phyloP scores from a whole-genome alignment of 176 grass and related monocot genomes.

The Juncus inflexus region DNA sequence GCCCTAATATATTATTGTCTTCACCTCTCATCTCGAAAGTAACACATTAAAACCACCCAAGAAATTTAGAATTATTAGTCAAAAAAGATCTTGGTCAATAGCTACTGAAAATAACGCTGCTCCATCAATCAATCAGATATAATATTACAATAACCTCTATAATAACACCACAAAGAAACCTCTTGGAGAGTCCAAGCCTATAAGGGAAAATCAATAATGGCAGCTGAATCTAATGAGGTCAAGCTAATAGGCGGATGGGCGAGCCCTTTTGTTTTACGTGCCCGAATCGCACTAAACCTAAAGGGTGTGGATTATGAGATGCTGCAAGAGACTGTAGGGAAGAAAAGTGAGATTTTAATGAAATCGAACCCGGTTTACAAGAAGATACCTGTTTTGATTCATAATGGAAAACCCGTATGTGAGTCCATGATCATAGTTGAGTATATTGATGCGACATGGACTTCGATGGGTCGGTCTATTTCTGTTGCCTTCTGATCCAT shows the following conservation, averaged over 20 bases:
- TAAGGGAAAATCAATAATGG: too few relatives aligned
- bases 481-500: slow-evolving; percentile 39
- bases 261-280: slow-evolving; percentile 43
- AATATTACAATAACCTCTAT: too few relatives aligned
- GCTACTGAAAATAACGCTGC: too few relatives aligned
- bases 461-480: too few relatives aligned
- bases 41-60: too few relatives aligned
- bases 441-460: slow-evolving; percentile 37
- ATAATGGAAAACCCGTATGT: slow-evolving; percentile 48
- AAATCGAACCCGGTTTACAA: slow-evolving; percentile 54
- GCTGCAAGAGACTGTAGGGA: slow-evolving; percentile 41
- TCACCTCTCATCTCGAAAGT: too few relatives aligned
- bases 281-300: slow-evolving; percentile 47
- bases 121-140: too few relatives aligned
- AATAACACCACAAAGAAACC: too few relatives aligned
- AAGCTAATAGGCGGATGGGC: slow-evolving; percentile 38
- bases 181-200: too few relatives aligned
- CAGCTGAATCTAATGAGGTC: background rate
- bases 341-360: slow-evolving; percentile 51
- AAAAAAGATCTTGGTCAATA: too few relatives aligned
- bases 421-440: slow-evolving; percentile 62
- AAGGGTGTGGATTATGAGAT: slow-evolving; percentile 42
- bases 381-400: slow-evolving; percentile 63
- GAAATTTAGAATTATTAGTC: too few relatives aligned
- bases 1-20: too few relatives aligned